Base-by-base conservation (phyloP, 345 rosid genomes). In the Brassica carinata region DNA sequence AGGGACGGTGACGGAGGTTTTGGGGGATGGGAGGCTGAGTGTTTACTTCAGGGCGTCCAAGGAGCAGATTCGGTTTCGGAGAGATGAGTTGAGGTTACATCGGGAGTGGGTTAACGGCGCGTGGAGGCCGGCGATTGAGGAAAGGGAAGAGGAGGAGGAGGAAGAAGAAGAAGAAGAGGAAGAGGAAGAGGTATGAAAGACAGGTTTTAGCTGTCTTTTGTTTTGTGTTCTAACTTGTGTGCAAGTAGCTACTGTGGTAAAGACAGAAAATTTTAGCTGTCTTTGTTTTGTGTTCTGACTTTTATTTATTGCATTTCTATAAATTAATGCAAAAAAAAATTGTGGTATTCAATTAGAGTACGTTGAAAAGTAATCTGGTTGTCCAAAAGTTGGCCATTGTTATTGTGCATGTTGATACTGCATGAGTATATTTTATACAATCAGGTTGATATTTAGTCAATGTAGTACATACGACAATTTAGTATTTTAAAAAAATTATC, bases 81-180 rank as follows among this genome's bases (percentile, higher is more conserved):
- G 69, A 72, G 80, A 85, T 70, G 74, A 88, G 13, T 53, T 93
- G 77, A 87, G 97, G 83, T 69, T 89, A 79, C 96, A 89, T 11
- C 85, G 96, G 30, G 91, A 90, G 84, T 93, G 94, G 99, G 63
- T 83, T 18, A 29, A 76, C 51, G 95, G 88, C 4, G 74, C 76
- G 18, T 95, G 99, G 98, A 76, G 83, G 26, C 97, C 94, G 1
- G 88, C 96, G 7, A 17, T 90, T 38, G 83, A 85, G 36, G 83
- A 74, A 10, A 67, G 30, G 3, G 76, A 19, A 38, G 74, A 26
- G 1, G 76, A 19, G 29, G 78, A 69, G 74, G 69, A 64, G 45
- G 65, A 40, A 69, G 14, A 51, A 76, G 78, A 82, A 51, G 83
- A 69, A 7, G 83, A 61, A 5, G 51, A 55, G 30, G 31, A 1